phyloP scores from a whole-genome alignment of 1,139 yeast genomes.

The Saccharomycopsis hybrid region DNA sequence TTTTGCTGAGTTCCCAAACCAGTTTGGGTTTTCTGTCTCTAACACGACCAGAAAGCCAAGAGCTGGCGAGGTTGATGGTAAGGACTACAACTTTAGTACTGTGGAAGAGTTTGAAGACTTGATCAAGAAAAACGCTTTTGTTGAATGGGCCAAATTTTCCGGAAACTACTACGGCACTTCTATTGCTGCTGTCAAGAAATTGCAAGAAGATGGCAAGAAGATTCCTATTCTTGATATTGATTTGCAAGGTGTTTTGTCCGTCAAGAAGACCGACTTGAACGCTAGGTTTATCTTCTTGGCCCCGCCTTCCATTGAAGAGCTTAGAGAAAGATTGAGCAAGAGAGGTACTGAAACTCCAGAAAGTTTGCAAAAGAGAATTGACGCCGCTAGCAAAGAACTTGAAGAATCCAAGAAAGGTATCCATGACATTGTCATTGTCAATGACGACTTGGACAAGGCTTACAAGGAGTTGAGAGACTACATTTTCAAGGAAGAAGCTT shows the following conservation, averaged over 20 bases:
- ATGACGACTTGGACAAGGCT: conserved; percentile 87
- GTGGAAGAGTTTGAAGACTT: conserved; percentile 73
- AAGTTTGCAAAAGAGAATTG: conserved; percentile 71
- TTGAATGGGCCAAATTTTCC: conserved; percentile 97
- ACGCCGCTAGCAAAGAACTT: conserved; percentile 82
- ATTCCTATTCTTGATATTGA: conserved; percentile 92
- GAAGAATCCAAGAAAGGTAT: conserved; percentile 88
- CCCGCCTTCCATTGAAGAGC: conserved; percentile 83
- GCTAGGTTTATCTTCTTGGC: conserved; percentile 84
- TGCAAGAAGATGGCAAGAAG: conserved; percentile 43
- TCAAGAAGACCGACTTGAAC: conserved; percentile 71
- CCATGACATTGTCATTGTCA: conserved; percentile 82
- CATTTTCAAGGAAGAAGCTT: conserved; percentile 39
- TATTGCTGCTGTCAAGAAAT: conserved; percentile 75
- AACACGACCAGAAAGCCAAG: conserved; percentile 90
- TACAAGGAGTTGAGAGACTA: conserved; percentile 74
- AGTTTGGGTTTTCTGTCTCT: conserved; percentile 90
- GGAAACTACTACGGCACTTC: conserved; percentile 97
- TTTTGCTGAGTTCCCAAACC: conserved; percentile 82
- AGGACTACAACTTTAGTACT: conserved; percentile 79
- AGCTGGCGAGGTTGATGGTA: conserved; percentile 83
- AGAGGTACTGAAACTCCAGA: conserved; percentile 95
- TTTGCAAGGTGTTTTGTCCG: conserved; percentile 97
- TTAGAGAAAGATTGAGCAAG: conserved; percentile 65
- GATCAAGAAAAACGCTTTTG: conserved; percentile 68